These are phyloP conservation scores for Sungouiella thailandica DNA, from an alignment of 805 yeast genomes.

Conservation along the genomic window DNA sequence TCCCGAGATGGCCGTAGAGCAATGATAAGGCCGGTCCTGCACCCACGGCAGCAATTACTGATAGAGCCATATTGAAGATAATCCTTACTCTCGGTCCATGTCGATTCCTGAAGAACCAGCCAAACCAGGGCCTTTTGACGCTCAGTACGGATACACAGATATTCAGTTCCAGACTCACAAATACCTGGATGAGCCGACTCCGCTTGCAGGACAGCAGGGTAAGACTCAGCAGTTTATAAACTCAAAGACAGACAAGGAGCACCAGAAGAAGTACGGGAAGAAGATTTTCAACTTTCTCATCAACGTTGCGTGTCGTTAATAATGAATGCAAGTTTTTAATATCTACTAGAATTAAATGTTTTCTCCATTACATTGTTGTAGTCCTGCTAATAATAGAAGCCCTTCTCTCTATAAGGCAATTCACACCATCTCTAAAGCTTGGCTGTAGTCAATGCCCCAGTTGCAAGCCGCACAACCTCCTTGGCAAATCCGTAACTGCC, in stretches of 20 bases:
- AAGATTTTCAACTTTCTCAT: conserved; percentile 18
- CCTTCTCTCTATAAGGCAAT: neutral
- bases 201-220: conserved; percentile 21
- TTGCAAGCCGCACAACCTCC: conserved; percentile 34
- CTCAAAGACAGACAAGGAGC: conserved; percentile 24
- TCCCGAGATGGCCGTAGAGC: no score
- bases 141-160: conserved; percentile 31
- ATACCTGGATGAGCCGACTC: conserved; percentile 31
- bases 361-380: no score
- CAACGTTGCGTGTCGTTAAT: conserved; percentile 13
- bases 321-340: no score
- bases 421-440: conserved; percentile 1
- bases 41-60: no score
- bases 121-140: conserved; percentile 21
- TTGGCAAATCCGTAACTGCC: conserved; percentile 60
- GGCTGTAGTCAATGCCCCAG: neutral
- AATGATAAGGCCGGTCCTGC: no score
- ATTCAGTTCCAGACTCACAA: conserved; percentile 24
- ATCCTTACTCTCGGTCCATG: no score
- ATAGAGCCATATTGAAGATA: no score
- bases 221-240: conserved; percentile 24
- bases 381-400: no score
- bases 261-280: conserved; percentile 31
- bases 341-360: no score
- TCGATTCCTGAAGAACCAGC: conserved; percentile 28